phyloP scores from a whole-genome alignment of 2,329 filamentous ascomycete species.

The Alternaria atra region DNA sequence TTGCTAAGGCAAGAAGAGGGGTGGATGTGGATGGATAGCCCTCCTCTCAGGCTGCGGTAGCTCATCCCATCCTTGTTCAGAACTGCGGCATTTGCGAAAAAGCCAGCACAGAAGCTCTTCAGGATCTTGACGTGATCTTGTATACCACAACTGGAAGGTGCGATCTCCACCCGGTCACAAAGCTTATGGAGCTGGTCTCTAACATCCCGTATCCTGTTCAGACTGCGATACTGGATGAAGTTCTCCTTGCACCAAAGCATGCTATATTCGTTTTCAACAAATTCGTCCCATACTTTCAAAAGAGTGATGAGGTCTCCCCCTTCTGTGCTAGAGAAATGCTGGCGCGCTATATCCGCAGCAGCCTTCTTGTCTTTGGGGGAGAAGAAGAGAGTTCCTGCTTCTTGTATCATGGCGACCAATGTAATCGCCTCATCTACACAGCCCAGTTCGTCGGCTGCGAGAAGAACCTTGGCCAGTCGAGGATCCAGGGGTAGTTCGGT shows the following conservation, averaged over 20 bases:
- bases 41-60: neutral
- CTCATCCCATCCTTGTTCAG: neutral
- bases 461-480: constrained; percentile 87
- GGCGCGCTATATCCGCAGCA: constrained; percentile 88
- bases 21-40: neutral
- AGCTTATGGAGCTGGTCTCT: constrained; percentile 91
- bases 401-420: constrained; percentile 92
- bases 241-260: constrained; percentile 91
- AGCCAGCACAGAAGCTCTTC: neutral
- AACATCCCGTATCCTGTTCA: constrained; percentile 88
- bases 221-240: constrained; percentile 85
- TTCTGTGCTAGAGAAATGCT: constrained; percentile 82
- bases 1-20: neutral
- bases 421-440: constrained; percentile 93
- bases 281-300: constrained; percentile 94
- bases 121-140: neutral
- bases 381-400: constrained; percentile 88
- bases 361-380: constrained; percentile 96
- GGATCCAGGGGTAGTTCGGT: constrained; percentile 93
- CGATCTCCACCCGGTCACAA: constrained; percentile 91
- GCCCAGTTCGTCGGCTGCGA: constrained; percentile 88
- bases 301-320: constrained; percentile 90
- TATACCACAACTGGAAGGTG: neutral
- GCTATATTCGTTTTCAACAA: constrained; percentile 90
- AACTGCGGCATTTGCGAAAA: neutral